Evolutionary conservation across 768 basidiomycete species (phyloP), one percentile per base, ranked within the genome.

Genomic region (Rhodocollybia butyracea): DNA sequence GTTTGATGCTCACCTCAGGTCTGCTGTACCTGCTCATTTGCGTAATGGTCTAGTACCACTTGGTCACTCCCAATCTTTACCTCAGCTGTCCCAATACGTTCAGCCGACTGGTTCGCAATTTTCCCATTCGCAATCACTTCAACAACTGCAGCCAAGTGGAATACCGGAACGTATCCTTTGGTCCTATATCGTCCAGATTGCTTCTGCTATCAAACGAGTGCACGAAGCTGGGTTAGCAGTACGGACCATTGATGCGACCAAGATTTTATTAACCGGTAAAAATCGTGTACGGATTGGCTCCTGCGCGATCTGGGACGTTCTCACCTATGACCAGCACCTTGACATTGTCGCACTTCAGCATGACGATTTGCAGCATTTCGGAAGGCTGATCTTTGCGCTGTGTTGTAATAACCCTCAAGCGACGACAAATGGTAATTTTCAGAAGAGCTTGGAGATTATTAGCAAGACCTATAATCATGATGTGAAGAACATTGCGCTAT

Each of bases 161-260:
- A 72, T 98, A 21, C 79, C 89, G 0, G 97, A 99, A 68, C 78
- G 86, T 17, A 84, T 86, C 0, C 66, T 99, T 2, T 99, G 97
- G 97, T 88, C 88, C 3, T 98, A 94, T 64, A 83, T 97, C 46
- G 80, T 93, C 21, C 97, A 99, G 68, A 83, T 98, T 54, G 86
- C 89, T 4, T 86, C 81, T 58, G 95, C 91, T 1, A 83, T 98
- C 69, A 93, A 89, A 70, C 83, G 81, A 42, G 86, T 90, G 0
- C 97, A 99, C 65, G 86, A 88, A 47, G 79, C 79, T 2, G 90
- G 91, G 0, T 73, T 91, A 48, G 90, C 94, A 0, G 79, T 93
- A 38, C 78, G 94, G 38, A 84, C 86, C 70, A 71, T 98, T 21
- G 97, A 98, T 58, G 79, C 84, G 8, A 88, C 86, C 22, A 97